A percentile compares a stretch with the other conserved stretches of the same genome.
Conservation (phyloP, 768 basidiomycete species). For the Boletus insuetus region DNA sequence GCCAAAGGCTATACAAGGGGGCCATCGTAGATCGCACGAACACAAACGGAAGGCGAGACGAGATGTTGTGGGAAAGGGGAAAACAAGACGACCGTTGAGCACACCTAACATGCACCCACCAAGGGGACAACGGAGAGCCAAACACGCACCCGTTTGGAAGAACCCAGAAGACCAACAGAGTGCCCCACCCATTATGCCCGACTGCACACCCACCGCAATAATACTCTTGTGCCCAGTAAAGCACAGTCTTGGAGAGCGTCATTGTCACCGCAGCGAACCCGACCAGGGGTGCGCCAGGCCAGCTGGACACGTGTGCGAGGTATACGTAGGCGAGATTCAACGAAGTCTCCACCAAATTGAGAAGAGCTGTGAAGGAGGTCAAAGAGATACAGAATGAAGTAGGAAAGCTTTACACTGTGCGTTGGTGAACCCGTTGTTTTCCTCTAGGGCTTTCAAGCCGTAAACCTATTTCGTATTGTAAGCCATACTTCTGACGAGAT, state of each 20-base stretch:
- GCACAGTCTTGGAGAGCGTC: slow-evolving; percentile 81
- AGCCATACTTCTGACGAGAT: neutral
- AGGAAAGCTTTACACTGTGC: slow-evolving; percentile 67
- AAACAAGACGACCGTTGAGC: slow-evolving; percentile 2
- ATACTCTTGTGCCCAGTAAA: slow-evolving; percentile 83
- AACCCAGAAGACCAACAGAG: slow-evolving; percentile 62
- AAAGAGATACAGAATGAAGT: neutral
- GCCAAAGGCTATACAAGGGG: slow-evolving; percentile 59
- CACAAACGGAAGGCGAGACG: too few species aligned
- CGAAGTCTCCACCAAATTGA: slow-evolving; percentile 79
- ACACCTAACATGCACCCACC: neutral
- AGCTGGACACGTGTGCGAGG: slow-evolving; percentile 58
- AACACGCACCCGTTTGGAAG: slow-evolving; percentile 72
- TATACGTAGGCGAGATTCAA: slow-evolving; percentile 77
- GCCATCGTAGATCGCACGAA: neutral
- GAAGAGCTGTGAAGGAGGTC: slow-evolving; percentile 46
- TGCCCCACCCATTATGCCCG: slow-evolving; percentile 64
- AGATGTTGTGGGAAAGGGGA: too few species aligned
- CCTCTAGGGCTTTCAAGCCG: slow-evolving; percentile 61
- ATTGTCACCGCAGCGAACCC: slow-evolving; percentile 72
- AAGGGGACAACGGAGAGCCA: neutral
- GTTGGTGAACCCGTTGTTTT: slow-evolving; percentile 76
- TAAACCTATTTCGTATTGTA: slow-evolving; percentile 55
- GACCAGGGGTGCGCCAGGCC: slow-evolving; percentile 67
- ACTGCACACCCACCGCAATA: slow-evolving; percentile 69